Percentiles rank a stretch among this genome's conserved stretches.
These are phyloP conservation scores for Plenodomus tracheiphilus DNA, from an alignment of 2,329 filamentous ascomycete species.

Conservation along the genomic window DNA sequence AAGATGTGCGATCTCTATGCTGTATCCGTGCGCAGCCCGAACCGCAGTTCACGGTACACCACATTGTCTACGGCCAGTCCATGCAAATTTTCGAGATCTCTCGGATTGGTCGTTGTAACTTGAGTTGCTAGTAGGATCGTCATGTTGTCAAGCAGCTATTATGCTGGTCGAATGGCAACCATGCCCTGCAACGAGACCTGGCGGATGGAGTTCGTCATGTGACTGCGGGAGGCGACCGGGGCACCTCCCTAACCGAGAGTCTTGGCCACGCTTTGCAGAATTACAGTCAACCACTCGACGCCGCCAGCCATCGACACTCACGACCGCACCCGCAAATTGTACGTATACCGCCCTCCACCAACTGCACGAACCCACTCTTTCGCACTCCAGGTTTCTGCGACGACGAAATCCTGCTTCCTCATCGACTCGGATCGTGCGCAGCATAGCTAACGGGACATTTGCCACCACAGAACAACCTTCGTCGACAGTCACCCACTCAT, in stretches of 20 bases:
- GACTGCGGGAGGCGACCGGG: not conserved
- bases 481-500: constrained; percentile 27
- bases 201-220: not conserved
- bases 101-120: no score
- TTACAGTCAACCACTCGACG: not conserved
- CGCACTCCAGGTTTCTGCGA: constrained; percentile 7
- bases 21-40: not conserved
- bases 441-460: constrained; percentile 33
- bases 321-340: constrained; percentile 40
- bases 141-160: no score
- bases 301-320: constrained; percentile 36
- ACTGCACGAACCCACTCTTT: constrained; percentile 1
- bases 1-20: constrained; percentile 1
- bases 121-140: no score
- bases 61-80: no score
- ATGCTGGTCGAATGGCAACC: no score
- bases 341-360: constrained; percentile 27
- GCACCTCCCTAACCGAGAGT: not conserved
- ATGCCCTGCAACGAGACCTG: no score
- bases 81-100: no score
- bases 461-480: constrained; percentile 33
- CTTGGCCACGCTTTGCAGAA: not conserved
- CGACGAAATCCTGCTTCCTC: constrained; percentile 2
- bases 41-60: not conserved
- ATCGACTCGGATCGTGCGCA: constrained; percentile 2